Conservation (phyloP, 2,329 filamentous ascomycete species). For the Colletotrichum abscissum region DNA sequence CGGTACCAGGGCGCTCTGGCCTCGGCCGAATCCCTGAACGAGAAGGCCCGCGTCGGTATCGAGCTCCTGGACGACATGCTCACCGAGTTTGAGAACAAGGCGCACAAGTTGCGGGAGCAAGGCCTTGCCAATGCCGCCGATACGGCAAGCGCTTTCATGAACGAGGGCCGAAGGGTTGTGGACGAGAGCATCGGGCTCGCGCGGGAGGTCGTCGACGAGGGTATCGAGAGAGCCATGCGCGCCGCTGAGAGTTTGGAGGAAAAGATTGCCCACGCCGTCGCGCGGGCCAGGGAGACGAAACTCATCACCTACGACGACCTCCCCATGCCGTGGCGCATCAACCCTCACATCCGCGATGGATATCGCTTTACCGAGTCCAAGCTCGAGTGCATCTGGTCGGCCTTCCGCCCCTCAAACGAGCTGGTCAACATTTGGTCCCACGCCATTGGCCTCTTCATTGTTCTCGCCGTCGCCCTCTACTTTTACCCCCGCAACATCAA, state of each 20-base stretch:
- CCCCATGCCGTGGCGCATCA: slow-evolving; percentile 91
- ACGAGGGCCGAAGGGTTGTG: slow-evolving; percentile 81
- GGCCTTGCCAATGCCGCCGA: slow-evolving; percentile 75
- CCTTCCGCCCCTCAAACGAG: slow-evolving; percentile 90
- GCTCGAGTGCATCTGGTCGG: slow-evolving; percentile 85
- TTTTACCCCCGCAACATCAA: slow-evolving; percentile 92
- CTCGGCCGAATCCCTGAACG: slow-evolving; percentile 87
- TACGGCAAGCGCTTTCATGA: slow-evolving; percentile 78
- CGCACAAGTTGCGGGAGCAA: slow-evolving; percentile 82
- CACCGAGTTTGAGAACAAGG: slow-evolving; percentile 84
- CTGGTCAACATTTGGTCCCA: slow-evolving; percentile 99
- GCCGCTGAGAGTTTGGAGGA: slow-evolving; percentile 87
- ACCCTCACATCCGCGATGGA: slow-evolving; percentile 90
- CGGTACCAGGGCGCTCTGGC: slow-evolving; percentile 88
- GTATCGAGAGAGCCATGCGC: slow-evolving; percentile 83
- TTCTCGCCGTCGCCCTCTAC: slow-evolving; percentile 91
- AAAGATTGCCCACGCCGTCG: slow-evolving; percentile 83
- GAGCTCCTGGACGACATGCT: slow-evolving; percentile 88
- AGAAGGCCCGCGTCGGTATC: slow-evolving; percentile 90
- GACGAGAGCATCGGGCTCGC: slow-evolving; percentile 83
- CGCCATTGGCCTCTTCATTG: slow-evolving; percentile 86
- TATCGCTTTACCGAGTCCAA: slow-evolving; percentile 96
- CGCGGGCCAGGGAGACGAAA: slow-evolving; percentile 80
- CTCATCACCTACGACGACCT: slow-evolving; percentile 91
- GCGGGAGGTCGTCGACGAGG: slow-evolving; percentile 81